Percentiles rank a stretch among this genome's conserved stretches.
These are phyloP conservation scores for Decorospora gaudefroyi DNA, from an alignment of 2,329 filamentous ascomycete genomes.

Conservation along the genomic window DNA sequence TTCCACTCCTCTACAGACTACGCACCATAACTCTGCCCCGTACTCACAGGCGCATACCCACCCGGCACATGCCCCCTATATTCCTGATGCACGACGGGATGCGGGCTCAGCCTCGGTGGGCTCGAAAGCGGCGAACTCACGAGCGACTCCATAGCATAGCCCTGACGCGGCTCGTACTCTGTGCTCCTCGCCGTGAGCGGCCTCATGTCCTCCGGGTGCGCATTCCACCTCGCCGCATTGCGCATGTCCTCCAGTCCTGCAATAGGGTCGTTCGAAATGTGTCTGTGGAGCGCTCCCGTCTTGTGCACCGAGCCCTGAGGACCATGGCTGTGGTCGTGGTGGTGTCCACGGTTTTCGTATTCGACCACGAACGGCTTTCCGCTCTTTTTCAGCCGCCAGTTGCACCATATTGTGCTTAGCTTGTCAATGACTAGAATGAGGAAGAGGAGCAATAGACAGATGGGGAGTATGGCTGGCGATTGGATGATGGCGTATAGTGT, in stretches of 20 bases:
- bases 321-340: conserved; percentile 21
- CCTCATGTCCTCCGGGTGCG: conserved; percentile 9
- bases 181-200: conserved; percentile 18
- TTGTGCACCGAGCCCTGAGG: conserved; percentile 22
- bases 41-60: conserved; percentile 20
- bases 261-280: conserved; percentile 1
- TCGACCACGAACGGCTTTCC: conserved; percentile 41
- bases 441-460: conserved; percentile 45
- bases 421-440: conserved; percentile 39
- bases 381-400: conserved; percentile 36
- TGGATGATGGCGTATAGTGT: conserved; percentile 34
- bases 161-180: conserved; percentile 21
- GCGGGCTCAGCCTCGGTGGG: conserved; percentile 7
- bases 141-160: conserved; percentile 25
- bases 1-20: no score
- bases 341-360: conserved; percentile 34
- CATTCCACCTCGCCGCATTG: conserved; percentile 12
- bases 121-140: conserved; percentile 25
- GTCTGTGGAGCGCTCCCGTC: neutral
- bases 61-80: conserved; percentile 9
- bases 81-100: conserved; percentile 8
- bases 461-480: conserved; percentile 43
- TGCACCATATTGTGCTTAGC: conserved; percentile 36
- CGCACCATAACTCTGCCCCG: conserved; percentile 21
- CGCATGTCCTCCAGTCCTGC: conserved; percentile 2